phyloP scores from a whole-genome alignment of 495 filamentous ascomycete genomes.

The Aspergillus egyptiacus region DNA sequence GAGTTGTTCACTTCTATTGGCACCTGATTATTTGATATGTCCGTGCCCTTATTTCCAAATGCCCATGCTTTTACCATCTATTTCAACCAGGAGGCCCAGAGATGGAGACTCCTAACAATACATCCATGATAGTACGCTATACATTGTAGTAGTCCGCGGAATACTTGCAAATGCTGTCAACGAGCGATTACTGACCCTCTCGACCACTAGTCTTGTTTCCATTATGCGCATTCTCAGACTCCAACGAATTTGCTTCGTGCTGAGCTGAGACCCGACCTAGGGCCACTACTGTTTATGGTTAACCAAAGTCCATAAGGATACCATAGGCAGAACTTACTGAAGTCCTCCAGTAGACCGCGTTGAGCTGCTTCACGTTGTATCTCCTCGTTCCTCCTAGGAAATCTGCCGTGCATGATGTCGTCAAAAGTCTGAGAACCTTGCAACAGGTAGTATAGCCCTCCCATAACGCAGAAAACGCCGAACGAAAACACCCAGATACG shows the following conservation, averaged over 20 bases:
- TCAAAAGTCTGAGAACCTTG: slow-evolving; percentile 73
- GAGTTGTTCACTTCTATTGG: neutral
- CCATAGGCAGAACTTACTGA: slow-evolving; percentile 53
- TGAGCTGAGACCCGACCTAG: slow-evolving; percentile 16
- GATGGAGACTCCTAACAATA: slow-evolving; percentile 1
- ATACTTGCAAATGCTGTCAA: neutral
- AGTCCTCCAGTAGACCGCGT: slow-evolving; percentile 69
- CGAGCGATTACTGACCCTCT: neutral
- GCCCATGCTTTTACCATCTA: neutral
- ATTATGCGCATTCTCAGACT: neutral
- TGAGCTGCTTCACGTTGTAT: slow-evolving; percentile 58
- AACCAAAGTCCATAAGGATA: slow-evolving; percentile 1
- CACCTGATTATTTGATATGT: neutral
- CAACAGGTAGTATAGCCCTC: slow-evolving; percentile 66
- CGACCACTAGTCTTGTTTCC: neutral
- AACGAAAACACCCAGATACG: slow-evolving; percentile 88
- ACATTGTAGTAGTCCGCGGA: neutral
- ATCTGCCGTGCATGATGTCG: slow-evolving; percentile 88
- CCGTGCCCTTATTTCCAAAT: neutral
- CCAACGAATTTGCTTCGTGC: slow-evolving; percentile 14
- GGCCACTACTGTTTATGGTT: slow-evolving; percentile 13
- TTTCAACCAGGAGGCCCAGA: neutral
- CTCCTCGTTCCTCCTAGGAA: slow-evolving; percentile 57
- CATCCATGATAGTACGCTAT: neutral
- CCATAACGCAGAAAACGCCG: slow-evolving; percentile 71